Percentiles rank a stretch among this genome's conserved stretches.
Conservation (phyloP, 228 moss, liverwort and hornwort species). For the Sphagnum fallax region DNA sequence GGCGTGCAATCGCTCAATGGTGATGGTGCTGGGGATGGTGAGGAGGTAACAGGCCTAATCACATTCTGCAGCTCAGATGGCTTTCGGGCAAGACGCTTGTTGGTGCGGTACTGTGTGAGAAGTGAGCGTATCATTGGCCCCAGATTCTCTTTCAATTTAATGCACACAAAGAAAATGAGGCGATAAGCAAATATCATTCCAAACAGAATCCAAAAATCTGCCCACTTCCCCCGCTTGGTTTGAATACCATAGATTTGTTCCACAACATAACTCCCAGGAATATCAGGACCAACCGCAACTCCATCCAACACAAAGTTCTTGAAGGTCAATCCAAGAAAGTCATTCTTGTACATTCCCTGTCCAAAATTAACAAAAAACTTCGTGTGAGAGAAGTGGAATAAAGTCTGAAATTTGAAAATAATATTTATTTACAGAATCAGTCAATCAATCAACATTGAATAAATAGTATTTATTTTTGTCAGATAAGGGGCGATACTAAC, state of each 20-base stretch:
- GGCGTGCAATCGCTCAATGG: not conserved
- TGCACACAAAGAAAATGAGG: constrained; percentile 43
- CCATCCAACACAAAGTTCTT: constrained; percentile 28
- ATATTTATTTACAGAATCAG: too few species aligned
- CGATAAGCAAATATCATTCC: constrained; percentile 42
- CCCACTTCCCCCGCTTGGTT: constrained; percentile 24
- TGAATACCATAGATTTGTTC: constrained; percentile 29
- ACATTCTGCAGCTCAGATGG: constrained; percentile 40
- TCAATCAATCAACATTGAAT: too few species aligned
- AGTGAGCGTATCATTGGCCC: constrained; percentile 45
- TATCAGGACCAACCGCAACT: constrained; percentile 17
- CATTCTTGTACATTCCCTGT: constrained; percentile 56
- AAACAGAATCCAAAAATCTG: constrained; percentile 25
- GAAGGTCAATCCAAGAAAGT: constrained; percentile 35
- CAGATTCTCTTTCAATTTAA: constrained; percentile 45
- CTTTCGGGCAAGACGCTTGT: constrained; percentile 31
- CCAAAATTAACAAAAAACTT: not conserved
- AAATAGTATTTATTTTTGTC: too few species aligned
- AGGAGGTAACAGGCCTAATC: constrained; percentile 30
- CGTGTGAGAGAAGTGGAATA: too few species aligned
- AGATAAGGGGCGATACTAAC: too few species aligned
- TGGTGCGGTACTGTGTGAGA: constrained; percentile 49
- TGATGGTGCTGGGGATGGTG: constrained; percentile 3
- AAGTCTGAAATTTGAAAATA: too few species aligned
- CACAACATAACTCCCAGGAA: constrained; percentile 45